Evolutionary conservation across 2,329 filamentous ascomycete species (phyloP).

Genomic region (Eutypella sp.): DNA sequence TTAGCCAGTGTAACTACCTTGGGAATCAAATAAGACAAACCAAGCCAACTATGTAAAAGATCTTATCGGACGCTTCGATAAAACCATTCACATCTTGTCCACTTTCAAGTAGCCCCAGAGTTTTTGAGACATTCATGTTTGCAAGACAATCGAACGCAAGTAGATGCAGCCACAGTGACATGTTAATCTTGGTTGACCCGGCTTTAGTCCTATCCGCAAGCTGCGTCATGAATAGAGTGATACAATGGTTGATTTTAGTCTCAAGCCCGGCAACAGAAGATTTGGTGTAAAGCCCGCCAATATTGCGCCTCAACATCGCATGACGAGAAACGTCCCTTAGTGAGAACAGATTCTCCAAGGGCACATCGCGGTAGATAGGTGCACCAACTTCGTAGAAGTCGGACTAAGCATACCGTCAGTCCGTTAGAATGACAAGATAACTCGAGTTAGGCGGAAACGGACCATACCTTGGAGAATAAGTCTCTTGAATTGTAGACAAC

Average conservation of each 20-base stretch:
- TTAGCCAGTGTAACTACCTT: background rate
- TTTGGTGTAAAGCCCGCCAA: background rate
- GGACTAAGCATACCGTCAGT: background rate
- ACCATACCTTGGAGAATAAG: background rate
- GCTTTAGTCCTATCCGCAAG: background rate
- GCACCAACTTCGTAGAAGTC: background rate
- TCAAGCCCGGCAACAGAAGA: background rate
- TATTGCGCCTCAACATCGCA: background rate
- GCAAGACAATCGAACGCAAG: background rate
- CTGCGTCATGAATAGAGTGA: background rate
- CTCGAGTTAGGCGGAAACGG: background rate
- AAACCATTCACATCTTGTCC: background rate
- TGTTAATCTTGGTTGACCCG: background rate
- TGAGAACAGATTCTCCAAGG: background rate
- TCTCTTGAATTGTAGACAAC: background rate
- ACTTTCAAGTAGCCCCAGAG: background rate
- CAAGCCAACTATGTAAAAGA: background rate
- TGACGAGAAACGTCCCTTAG: background rate
- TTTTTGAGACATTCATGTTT: background rate
- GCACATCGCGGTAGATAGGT: background rate
- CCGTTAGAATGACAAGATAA: background rate
- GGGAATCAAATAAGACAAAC: background rate
- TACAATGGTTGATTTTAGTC: background rate
- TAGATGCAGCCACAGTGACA: background rate
- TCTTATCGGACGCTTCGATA: background rate